Evolutionary conservation across 164 flowering plant genomes (phyloP), one percentile per base, ranked within the genome.

Genomic region (Tetracentron sinense): DNA sequence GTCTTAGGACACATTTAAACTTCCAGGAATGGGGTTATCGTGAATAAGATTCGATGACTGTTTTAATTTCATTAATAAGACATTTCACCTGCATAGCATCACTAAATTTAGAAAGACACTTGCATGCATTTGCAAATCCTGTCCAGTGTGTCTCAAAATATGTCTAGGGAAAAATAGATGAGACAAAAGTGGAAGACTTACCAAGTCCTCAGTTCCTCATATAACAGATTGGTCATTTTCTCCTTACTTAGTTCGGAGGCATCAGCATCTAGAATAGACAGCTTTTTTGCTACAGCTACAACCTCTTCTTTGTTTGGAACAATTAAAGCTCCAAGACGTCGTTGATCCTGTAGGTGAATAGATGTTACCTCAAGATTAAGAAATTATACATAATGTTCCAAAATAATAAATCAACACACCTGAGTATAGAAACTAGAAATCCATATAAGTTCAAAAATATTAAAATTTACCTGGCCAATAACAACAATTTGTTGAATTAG

Each of bases 401-500:
- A 12, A 58, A 35, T 15, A 51, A 15, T 17, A 46, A 31, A 25
- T 14, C 3, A 47, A 64, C 58, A 59, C 44, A 64, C 25, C 26
- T 20, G 3, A 51, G 48, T 20, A 57, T 20, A 23, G 12, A 49
- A 49, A 49, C n/a, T 8, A 49, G 23, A 49, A 49, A 49, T 15
- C 17, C 15, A 42, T 42, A 6, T 31, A 19, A 54, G 23, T 7
- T 19, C 21, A 1, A 65, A 16, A 29, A 23, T 42, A 15, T 58
- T 8, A 2, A 56, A 15, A 19, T 21, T 51, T 66, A 88, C 98
- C 97, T 93, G 98, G 75, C 98, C 98, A 70, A 93, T 73, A 69
- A 93, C 96, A 42, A 93, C 89, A 62, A 93, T 87, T 70, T 93
- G 98, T 44, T 84, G 92, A 67, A 93, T 87, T 8, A 90, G 75